Base-by-base conservation (phyloP, 2,329 filamentous ascomycete genomes). In the Metarhizium brunneum region DNA sequence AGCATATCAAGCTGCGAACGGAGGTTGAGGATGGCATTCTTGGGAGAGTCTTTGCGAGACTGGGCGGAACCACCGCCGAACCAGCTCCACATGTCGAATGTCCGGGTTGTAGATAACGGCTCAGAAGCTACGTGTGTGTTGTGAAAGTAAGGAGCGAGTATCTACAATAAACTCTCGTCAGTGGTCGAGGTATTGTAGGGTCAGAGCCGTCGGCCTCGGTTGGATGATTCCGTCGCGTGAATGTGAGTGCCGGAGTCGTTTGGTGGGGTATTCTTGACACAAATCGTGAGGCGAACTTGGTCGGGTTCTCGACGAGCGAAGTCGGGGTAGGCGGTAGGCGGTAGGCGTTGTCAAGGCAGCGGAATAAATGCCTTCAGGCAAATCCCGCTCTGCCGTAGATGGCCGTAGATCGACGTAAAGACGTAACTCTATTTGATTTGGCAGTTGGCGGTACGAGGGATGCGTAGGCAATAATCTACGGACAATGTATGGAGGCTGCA, bases 1-100 rank as follows among this genome's bases (percentile, higher is more conserved):
- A 99, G 81, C 92, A 97, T 97, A 65, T 96, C 92, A 48, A 97
- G 81, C 76, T 96, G 92, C 67, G 87, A 82, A 64, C 94, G 85
- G 67, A 99, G 77, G 58, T 83, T 83, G 56, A 99, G 79, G 66
- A 99, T 99, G 63, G 94, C 94, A 78, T 96, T 94, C 82, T 99
- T 99, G 56, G 94, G 90, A 58, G 85, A 87, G 76, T 96, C 90
- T 77, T 95, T 96, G 76, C 86, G 86, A 80, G 90, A 90, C 76
- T 91, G 86, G 64, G 86, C 85, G 66, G 83, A 82, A 62, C 82
- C 83, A 67, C 90, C 90, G 73, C 92, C 91, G 71, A 96, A 96
- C 90, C 92, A 96, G 76, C 87, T 84, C 87, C 88, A 85, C 83
- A 85, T 86, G 61, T 65, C 77, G 66, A 20, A 3, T 30, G 42